Evolutionary conservation across 1,139 yeast genomes (phyloP).

Genomic region (Candida sp.): DNA sequence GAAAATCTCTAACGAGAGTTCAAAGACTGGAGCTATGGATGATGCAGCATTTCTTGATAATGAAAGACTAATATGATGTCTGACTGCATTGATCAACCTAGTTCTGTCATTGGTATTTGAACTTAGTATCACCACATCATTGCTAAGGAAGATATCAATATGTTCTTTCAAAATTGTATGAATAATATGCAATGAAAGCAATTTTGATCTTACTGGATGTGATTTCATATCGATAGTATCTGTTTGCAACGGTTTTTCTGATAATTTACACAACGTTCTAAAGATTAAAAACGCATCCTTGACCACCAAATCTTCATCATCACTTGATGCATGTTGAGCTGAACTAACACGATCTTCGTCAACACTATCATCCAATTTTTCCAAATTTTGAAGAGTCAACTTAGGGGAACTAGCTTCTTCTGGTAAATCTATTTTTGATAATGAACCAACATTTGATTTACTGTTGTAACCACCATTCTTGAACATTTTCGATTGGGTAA

Average conservation of each 20-base stretch:
- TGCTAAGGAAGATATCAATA: slow-evolving; percentile 75
- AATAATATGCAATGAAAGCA: slow-evolving; percentile 82
- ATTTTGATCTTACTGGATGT: slow-evolving; percentile 87
- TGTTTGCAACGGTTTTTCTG: slow-evolving; percentile 74
- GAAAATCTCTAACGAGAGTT: slow-evolving; percentile 86
- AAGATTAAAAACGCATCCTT: slow-evolving; percentile 93
- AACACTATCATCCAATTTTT: slow-evolving; percentile 46
- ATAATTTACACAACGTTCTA: slow-evolving; percentile 91
- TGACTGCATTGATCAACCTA: slow-evolving; percentile 71
- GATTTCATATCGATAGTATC: slow-evolving; percentile 82
- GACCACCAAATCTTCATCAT: slow-evolving; percentile 63
- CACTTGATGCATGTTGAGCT: slow-evolving; percentile 38
- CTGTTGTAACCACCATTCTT: slow-evolving; percentile 12
- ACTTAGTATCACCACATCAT: slow-evolving; percentile 57
- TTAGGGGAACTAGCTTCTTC: slow-evolving; percentile 17
- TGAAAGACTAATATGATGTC: slow-evolving; percentile 80
- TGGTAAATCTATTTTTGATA: slow-evolving; percentile 12
- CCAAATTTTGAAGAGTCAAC: slow-evolving; percentile 58
- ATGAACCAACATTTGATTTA: slow-evolving; percentile 14
- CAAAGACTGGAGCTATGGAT: slow-evolving; percentile 88
- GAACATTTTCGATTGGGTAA: slow-evolving; percentile 31
- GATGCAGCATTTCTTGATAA: slow-evolving; percentile 93
- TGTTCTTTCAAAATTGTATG: slow-evolving; percentile 86
- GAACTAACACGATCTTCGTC: slow-evolving; percentile 55
- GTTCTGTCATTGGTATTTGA: slow-evolving; percentile 55